Evolutionary conservation across 257 asterid genomes (phyloP), one percentile per base, ranked within the genome.

Genomic region (Nicotiana tomentosiformis): DNA sequence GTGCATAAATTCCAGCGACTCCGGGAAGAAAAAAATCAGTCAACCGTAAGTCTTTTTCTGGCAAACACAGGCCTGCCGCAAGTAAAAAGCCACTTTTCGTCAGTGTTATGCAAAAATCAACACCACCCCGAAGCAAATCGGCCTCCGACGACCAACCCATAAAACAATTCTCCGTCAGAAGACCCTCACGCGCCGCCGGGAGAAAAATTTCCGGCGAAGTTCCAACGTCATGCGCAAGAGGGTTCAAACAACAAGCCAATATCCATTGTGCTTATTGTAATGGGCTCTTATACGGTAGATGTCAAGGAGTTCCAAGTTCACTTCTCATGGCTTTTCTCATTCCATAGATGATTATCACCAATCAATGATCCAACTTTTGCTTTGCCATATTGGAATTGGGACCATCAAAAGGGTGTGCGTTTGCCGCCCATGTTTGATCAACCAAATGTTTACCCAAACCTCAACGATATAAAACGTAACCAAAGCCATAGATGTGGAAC

Each of bases 181-280:
- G 33, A 32, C 33, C 33, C 4, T 32, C 33, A 32, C 4, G 33
- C 33, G 33, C 33, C 4, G 4, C 4, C 33, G 33, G 4, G 2
- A 32, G 4, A 32, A 32, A 32, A 32, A 32, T 2, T 1, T 32
- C 4, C 33, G 4, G 33, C 33, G 3, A 32, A 3, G 33, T 32
- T 32, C 4, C 33, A 32, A 1, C 33, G 33, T 32, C 33, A 32
- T 2, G 33, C 33, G 33, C 49, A 39, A 39, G 10, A 39, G 83
- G 37, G 51, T 80, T 86, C 61, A 35, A 0, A 0, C 88, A 86
- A 74, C 86, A 86, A 81, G 88, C 35, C 35, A 32, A 32, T 32
- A 32, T 86, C 9, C 86, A 86, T 70, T 86, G 86, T n/a, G 88
- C 88, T 80, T 86, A 86, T 23, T 86, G 86, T 56, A 80, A 80